These are phyloP conservation scores for Penicillium verrucosum DNA, from an alignment of 2,329 filamentous ascomycete genomes.

Conservation along the genomic window DNA sequence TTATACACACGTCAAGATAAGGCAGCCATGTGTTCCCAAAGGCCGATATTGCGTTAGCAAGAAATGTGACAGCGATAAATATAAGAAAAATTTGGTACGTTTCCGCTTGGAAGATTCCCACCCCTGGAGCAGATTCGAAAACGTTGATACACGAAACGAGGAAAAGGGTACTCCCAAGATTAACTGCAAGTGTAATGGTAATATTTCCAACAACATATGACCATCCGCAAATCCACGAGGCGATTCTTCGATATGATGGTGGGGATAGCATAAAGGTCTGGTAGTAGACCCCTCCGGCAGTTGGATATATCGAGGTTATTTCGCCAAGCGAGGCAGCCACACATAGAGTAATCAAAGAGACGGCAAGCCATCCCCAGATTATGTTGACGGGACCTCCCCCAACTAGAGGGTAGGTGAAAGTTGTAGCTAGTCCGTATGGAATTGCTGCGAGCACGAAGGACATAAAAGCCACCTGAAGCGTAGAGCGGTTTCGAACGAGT, in stretches of 20 bases:
- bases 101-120: slow-evolving; percentile 44
- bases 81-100: slow-evolving; percentile 62
- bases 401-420: slow-evolving; percentile 62
- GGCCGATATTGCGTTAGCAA: slow-evolving; percentile 51
- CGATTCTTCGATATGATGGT: slow-evolving; percentile 60
- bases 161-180: slow-evolving; percentile 62
- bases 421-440: slow-evolving; percentile 64
- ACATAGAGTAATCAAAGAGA: slow-evolving; percentile 58
- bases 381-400: slow-evolving; percentile 67
- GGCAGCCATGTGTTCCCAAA: slow-evolving; percentile 20
- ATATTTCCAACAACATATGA: slow-evolving; percentile 73
- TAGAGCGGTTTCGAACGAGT: slow-evolving; percentile 57
- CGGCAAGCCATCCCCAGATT: slow-evolving; percentile 64
- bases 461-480: slow-evolving; percentile 24
- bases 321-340: slow-evolving; percentile 65
- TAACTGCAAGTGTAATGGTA: slow-evolving; percentile 69
- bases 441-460: slow-evolving; percentile 68
- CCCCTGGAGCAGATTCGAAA: slow-evolving; percentile 47
- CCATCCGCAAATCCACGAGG: slow-evolving; percentile 67
- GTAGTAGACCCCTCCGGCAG: slow-evolving; percentile 66
- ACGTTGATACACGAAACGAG: slow-evolving; percentile 54
- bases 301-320: slow-evolving; percentile 64
- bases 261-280: slow-evolving; percentile 64
- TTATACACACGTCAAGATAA: too few relatives aligned
- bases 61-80: slow-evolving; percentile 66